Conservation (phyloP, 768 basidiomycete genomes). For the Russula sp. region DNA sequence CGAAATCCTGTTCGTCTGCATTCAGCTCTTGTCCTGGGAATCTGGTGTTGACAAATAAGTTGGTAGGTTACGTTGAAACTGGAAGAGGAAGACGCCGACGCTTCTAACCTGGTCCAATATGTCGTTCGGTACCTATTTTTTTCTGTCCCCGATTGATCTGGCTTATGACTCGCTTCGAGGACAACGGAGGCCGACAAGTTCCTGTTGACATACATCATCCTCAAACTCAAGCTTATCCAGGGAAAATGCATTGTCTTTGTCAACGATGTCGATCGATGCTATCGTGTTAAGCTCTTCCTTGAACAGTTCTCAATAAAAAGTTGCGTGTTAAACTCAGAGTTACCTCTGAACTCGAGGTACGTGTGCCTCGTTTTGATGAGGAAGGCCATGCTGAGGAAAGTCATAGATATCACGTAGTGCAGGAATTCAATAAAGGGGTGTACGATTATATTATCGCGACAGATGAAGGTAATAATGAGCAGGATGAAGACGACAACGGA, state of each 20-base stretch:
- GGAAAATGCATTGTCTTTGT: slow-evolving; percentile 97
- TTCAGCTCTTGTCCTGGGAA: not conserved
- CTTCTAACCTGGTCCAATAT: slow-evolving; percentile 77
- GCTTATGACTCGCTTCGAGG: slow-evolving; percentile 1
- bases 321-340: slow-evolving; percentile 92
- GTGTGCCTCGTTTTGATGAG: not conserved
- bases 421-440: slow-evolving; percentile 97
- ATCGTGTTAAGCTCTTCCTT: slow-evolving; percentile 94
- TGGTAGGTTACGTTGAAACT: slow-evolving; percentile 76
- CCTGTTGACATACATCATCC: slow-evolving; percentile 89
- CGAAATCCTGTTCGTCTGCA: slow-evolving; percentile 70
- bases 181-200: slow-evolving; percentile 90
- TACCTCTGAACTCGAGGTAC: slow-evolving; percentile 88
- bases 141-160: not conserved
- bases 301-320: slow-evolving; percentile 96
- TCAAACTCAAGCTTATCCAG: slow-evolving; percentile 91
- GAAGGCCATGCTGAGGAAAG: slow-evolving; percentile 6
- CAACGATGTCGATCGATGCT: slow-evolving; percentile 90
- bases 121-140: slow-evolving; percentile 50
- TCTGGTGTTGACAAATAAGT: not conserved
- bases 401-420: slow-evolving; percentile 85
- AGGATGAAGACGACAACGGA: slow-evolving; percentile 43
- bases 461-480: slow-evolving; percentile 67
- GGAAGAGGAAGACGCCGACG: slow-evolving; percentile 82
- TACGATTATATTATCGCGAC: slow-evolving; percentile 99